Base-by-base conservation (phyloP, 495 filamentous ascomycete species). In the Xylaria intraflava region DNA sequence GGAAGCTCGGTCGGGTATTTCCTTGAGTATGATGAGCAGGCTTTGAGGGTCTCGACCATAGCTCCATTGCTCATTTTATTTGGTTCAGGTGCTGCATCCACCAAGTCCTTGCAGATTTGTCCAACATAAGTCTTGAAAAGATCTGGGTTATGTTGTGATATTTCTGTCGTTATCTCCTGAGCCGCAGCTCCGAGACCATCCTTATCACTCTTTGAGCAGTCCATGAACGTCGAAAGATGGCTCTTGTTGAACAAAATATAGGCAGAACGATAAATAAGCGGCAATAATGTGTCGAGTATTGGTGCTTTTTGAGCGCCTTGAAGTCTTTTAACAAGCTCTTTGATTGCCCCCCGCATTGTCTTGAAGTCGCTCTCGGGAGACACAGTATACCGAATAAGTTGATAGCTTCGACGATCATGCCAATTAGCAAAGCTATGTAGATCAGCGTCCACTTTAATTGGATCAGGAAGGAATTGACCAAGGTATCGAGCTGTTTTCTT, bases 171-270 rank as follows among this genome's bases (percentile, higher is more conserved):
- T 41, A 97, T 80, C 64, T 95, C 89, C 57, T 96, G 90, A 7
- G 93, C 93, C 0, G 87, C 80, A 8, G 78, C 70, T 14, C 86
- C 87, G 55, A 97, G 71, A 1, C 80, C 80, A 35, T 89, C 80
- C 58, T 90, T 85, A 62, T 96, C 86, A 2, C 83, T 87, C 55
- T 87, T 82, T 0, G 90, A 88, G 57, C 86, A 86, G 51, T 88
- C 84, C 76, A 96, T 88, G 57, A 96, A 90, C 1, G 88, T 83
- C 1, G 91, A 83, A 10, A 97, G 84, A 59, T 97, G 92, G 64
- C 90, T 96, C 53, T 86, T 83, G 72, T 97, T 99, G 72, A 92
- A 96, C 42, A 96, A 74, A 31, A 97, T 76, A 42, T 87, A 85
- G 30, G 87, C 83, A 41, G 83, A 83, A 29, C 90, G 83, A 60